These are phyloP conservation scores for Diplodia mutila DNA, from an alignment of 2,329 filamentous ascomycete genomes.

Conservation along the genomic window DNA sequence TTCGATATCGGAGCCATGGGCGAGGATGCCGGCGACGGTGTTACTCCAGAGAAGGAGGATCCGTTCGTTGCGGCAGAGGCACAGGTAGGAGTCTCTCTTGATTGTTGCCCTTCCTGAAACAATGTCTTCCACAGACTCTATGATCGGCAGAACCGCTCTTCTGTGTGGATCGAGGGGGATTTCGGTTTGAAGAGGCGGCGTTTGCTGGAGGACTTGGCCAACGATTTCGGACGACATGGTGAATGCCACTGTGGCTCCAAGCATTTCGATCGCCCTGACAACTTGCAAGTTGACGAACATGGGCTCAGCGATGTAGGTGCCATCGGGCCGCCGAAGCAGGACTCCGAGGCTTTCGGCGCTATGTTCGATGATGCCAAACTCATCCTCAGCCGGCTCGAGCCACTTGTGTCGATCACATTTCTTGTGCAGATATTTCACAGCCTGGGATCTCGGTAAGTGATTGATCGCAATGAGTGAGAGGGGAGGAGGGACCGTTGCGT, in stretches of 20 bases:
- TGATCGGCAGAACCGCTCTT: conserved; percentile 42
- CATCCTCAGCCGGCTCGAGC: conserved; percentile 36
- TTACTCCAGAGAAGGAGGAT: conserved; percentile 52
- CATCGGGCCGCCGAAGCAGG: conserved; percentile 28
- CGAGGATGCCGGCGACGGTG: conserved; percentile 46
- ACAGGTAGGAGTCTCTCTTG: conserved; percentile 47
- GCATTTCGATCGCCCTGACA: conserved; percentile 44
- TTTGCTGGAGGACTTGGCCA: conserved; percentile 43
- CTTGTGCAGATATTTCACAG: conserved; percentile 36
- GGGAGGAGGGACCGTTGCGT: conserved; percentile 31
- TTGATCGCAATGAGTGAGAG: not conserved
- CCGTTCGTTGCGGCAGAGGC: conserved; percentile 48
- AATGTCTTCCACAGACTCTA: conserved; percentile 45
- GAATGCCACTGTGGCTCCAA: conserved; percentile 49
- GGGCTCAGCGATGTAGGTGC: conserved; percentile 48
- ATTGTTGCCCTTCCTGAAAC: conserved; percentile 44
- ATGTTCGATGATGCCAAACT: conserved; percentile 34
- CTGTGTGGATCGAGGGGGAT: conserved; percentile 31
- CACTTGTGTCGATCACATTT: conserved; percentile 36
- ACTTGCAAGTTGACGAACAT: conserved; percentile 41
- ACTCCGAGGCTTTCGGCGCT: conserved; percentile 31
- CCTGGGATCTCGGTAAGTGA: conserved; percentile 28
- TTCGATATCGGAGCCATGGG: conserved; percentile 40
- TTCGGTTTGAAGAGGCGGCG: conserved; percentile 45
- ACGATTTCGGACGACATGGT: conserved; percentile 52